Evolutionary conservation across 495 filamentous ascomycete species (phyloP).

Genomic region (Neurospora sp.): DNA sequence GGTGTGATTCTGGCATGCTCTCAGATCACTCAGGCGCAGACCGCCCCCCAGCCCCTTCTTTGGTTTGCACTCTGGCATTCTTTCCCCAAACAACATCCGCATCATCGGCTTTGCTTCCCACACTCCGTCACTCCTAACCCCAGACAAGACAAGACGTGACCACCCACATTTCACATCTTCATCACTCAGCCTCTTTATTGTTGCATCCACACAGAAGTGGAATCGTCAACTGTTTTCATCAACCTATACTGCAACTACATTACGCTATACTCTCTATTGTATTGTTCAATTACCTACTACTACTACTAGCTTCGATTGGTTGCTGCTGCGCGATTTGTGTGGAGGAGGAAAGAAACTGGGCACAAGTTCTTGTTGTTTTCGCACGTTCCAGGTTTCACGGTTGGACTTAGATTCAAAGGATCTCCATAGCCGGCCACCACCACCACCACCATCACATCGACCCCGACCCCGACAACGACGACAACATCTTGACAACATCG

Average conservation of each 20-base stretch:
- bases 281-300: not conserved
- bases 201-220: not conserved
- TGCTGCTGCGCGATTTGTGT: not conserved
- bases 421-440: not conserved
- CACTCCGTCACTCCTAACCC: not conserved
- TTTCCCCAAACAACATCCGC: slow-evolving; percentile 1
- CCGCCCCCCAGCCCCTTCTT: slow-evolving; percentile 10
- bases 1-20: not conserved
- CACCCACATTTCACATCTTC: slow-evolving; percentile 2
- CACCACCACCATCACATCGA: not conserved
- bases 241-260: not conserved
- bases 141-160: not conserved
- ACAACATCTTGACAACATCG: not conserved
- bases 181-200: not conserved
- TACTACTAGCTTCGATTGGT: not conserved
- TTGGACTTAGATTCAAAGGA: not conserved
- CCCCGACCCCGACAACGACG: not conserved
- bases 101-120: not conserved
- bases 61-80: not conserved
- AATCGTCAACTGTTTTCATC: not conserved
- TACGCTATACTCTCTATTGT: not conserved
- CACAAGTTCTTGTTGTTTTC: not conserved
- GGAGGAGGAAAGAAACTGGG: not conserved
- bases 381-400: not conserved
- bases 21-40: not conserved